Conservation (phyloP, 768 basidiomycete genomes). For the Auricularia sp. region DNA sequence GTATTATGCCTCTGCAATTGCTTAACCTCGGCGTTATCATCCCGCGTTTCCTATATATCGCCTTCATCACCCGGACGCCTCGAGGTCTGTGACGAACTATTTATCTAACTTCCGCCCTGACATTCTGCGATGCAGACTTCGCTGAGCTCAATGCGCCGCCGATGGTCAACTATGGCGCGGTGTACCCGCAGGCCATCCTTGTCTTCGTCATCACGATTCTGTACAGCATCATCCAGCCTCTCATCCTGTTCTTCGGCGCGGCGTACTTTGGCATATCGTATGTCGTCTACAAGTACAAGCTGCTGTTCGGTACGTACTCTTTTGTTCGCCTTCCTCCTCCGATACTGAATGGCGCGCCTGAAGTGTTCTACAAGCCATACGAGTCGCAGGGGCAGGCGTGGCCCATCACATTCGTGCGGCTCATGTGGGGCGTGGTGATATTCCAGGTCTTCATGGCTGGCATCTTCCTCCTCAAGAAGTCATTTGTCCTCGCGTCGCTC, state of each 20-base stretch:
- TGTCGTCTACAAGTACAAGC: conserved; percentile 96
- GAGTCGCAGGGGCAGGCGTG: conserved; percentile 96
- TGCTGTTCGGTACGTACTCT: conserved; percentile 69
- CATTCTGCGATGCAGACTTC: conserved; percentile 47
- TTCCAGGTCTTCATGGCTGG: conserved; percentile 97
- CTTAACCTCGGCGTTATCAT: conserved; percentile 85
- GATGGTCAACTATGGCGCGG: conserved; percentile 94
- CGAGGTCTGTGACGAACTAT: conserved; percentile 45
- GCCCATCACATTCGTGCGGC: conserved; percentile 88
- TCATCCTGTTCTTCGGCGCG: conserved; percentile 91
- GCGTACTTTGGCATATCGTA: conserved; percentile 95
- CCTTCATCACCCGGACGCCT: conserved; percentile 81
- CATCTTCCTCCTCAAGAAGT: conserved; percentile 68
- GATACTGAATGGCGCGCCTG: neutral
- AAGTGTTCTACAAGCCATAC: conserved; percentile 98
- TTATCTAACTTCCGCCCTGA: neutral
- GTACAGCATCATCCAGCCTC: conserved; percentile 91
- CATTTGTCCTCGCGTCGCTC: conserved; percentile 46
- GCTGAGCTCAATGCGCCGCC: conserved; percentile 96
- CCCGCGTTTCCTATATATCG: conserved; percentile 60
- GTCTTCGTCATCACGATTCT: conserved; percentile 92
- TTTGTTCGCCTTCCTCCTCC: neutral
- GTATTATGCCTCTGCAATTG: conserved; percentile 91
- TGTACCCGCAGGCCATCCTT: conserved; percentile 93
- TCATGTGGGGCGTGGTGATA: conserved; percentile 86